Evolutionary conservation across 768 basidiomycete species (phyloP), one percentile per base, ranked within the genome.

Genomic region (Auricularia cornea): DNA sequence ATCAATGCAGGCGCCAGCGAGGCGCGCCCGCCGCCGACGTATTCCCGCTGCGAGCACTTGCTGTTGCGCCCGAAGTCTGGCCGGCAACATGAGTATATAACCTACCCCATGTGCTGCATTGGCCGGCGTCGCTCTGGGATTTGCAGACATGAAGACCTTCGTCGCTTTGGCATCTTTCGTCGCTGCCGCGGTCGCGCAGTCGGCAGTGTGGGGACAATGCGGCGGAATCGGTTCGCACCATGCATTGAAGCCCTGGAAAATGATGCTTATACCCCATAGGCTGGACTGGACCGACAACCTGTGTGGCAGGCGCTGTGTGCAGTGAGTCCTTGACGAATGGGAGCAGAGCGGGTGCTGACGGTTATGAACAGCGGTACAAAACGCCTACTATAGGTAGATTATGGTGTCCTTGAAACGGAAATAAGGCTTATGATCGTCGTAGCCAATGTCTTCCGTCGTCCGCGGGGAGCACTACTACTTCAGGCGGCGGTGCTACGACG

Each of bases 251-350:
- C n/a, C n/a, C n/a, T n/a, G n/a, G n/a, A n/a, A n/a, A n/a, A n/a
- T n/a, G n/a, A n/a, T n/a, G n/a, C n/a, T n/a, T n/a, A n/a, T n/a
- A n/a, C n/a, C 1, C 59, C 38, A 23, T n/a, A 32, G 35, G 44
- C 28, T 40, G 26, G 28, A 38, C 23, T 29, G 31, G 79, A 70
- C 29, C 72, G 18, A 73, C 71, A 18, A 71, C 79, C 11, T 82
- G 80, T 61, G 71, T 76, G 30, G n/a, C 76, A 3, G 79, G 79
- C 3, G 74, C 72, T 30, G 71, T 70, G 10, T 81, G 80, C 67
- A 72, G 70, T 11, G 70, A 67, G 44, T 67, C 67, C n/a, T 23
- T 48, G 20, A 20, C 20, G 44, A 20, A 48, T 2, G 44, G 11
- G 11, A 3, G 11, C 44, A 48, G 20, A n/a, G n/a, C n/a, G n/a